phyloP scores from a whole-genome alignment of 768 basidiomycete species.

The Calocera cornea region DNA sequence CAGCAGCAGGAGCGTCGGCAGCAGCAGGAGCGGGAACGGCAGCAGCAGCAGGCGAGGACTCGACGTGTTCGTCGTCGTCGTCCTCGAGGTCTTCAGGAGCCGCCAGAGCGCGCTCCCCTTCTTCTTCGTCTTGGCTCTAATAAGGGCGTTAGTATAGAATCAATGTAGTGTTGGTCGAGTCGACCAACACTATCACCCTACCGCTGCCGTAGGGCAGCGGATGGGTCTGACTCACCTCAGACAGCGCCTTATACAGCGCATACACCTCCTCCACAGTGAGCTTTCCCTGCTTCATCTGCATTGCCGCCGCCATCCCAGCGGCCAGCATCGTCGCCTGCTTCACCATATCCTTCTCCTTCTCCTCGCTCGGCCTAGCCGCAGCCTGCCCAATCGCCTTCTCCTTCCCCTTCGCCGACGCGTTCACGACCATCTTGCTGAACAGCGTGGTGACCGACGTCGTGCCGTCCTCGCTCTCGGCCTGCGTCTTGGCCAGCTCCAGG shows the following conservation, averaged over 20 bases:
- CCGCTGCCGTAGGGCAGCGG: too few species aligned
- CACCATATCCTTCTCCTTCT: background rate
- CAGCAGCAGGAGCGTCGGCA: too few species aligned
- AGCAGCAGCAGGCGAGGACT: too few species aligned
- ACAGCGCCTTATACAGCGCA: too few species aligned
- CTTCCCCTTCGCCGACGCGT: background rate
- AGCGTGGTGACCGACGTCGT: too few species aligned
- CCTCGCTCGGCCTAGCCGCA: too few species aligned
- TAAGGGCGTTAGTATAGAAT: background rate
- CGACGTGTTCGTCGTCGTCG: background rate
- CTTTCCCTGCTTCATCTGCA: background rate
- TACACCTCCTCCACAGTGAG: background rate
- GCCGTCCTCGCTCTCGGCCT: background rate
- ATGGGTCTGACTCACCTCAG: too few species aligned
- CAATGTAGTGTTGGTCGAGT: background rate
- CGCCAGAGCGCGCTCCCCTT: background rate
- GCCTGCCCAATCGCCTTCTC: background rate
- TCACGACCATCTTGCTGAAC: too few species aligned
- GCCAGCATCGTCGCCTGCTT: background rate
- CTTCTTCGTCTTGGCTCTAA: background rate
- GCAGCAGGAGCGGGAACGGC: too few species aligned
- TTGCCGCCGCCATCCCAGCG: background rate
- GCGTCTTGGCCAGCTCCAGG: too few species aligned
- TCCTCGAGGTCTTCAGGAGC: background rate
- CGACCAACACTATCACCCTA: background rate